These are phyloP conservation scores for Violaceomyces palustris DNA, from an alignment of 1,284 basidiomycete genomes.

Conservation along the genomic window DNA sequence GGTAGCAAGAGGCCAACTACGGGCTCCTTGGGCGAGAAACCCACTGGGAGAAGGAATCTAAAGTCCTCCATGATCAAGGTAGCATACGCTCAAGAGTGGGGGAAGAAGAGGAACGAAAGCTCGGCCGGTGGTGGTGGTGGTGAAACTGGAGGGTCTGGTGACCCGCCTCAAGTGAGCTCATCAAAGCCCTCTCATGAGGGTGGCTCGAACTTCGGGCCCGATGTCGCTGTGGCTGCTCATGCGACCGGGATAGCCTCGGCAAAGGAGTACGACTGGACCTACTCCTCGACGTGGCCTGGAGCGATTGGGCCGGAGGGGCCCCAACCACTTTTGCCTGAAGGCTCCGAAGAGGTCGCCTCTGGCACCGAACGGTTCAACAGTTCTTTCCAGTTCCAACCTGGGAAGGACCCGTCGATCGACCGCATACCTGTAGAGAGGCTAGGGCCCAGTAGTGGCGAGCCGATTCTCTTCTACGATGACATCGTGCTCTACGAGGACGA, in stretches of 20 bases:
- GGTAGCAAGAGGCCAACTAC: background rate
- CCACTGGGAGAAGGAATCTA: slow-evolving; percentile 10
- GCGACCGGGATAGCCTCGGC: slow-evolving; percentile 30
- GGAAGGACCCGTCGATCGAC: slow-evolving; percentile 35
- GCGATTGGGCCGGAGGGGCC: slow-evolving; percentile 50
- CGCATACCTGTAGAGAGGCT: slow-evolving; percentile 48
- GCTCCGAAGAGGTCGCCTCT: background rate
- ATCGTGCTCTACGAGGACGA: slow-evolving; percentile 51
- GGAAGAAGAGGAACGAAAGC: slow-evolving; percentile 72
- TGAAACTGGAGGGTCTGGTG: too few relatives aligned
- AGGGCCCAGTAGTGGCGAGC: slow-evolving; percentile 41
- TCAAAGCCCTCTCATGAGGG: too few relatives aligned
- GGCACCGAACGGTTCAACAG: background rate
- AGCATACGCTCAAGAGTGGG: slow-evolving; percentile 87
- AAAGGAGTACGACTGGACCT: slow-evolving; percentile 86
- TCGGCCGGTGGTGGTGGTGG: too few relatives aligned
- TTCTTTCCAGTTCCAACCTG: slow-evolving; percentile 27
- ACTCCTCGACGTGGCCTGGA: slow-evolving; percentile 81
- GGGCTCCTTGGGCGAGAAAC: slow-evolving; percentile 14
- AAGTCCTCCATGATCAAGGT: slow-evolving; percentile 69
- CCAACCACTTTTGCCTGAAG: slow-evolving; percentile 3
- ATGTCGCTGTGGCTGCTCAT: slow-evolving; percentile 9
- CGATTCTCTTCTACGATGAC: slow-evolving; percentile 52
- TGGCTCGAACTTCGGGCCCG: slow-evolving; percentile 33
- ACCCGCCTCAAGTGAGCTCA: too few relatives aligned